These are phyloP conservation scores for Dipteronia sinensis DNA, from an alignment of 345 rosid species.

Conservation along the genomic window DNA sequence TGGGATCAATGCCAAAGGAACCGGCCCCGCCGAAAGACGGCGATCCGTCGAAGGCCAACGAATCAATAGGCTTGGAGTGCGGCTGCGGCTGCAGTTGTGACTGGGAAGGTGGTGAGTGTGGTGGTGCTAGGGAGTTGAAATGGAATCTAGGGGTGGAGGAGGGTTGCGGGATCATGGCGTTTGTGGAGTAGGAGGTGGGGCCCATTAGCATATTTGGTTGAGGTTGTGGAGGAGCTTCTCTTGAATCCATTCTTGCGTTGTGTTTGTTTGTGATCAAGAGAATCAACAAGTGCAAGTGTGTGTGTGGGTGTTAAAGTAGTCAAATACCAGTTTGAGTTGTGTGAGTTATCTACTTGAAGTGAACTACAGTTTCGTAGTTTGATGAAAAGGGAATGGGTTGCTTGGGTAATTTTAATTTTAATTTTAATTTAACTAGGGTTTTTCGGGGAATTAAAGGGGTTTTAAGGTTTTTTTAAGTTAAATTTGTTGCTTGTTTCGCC, in stretches of 20 bases:
- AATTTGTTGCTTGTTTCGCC: background rate
- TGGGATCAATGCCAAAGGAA: constrained; percentile 53
- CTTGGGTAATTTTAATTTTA: background rate
- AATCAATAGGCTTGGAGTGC: constrained; percentile 5
- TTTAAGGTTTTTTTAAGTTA: background rate
- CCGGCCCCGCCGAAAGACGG: constrained; percentile 38
- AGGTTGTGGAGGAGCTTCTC: constrained; percentile 35
- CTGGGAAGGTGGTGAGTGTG: background rate
- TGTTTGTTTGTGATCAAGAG: too few relatives aligned
- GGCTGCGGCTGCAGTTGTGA: background rate
- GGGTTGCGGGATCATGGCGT: constrained; percentile 35
- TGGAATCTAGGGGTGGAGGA: constrained; percentile 10
- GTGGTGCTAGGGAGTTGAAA: constrained; percentile 8
- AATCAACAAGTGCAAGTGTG: too few relatives aligned
- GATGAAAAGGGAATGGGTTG: too few relatives aligned
- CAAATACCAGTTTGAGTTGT: background rate
- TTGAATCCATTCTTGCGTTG: constrained; percentile 44
- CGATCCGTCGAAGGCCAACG: constrained; percentile 58
- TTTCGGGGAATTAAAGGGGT: background rate
- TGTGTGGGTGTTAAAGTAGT: too few relatives aligned
- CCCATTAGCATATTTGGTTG: constrained; percentile 23
- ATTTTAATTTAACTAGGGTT: constrained; percentile 8
- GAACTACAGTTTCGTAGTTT: background rate
- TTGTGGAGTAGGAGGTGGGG: constrained; percentile 23
- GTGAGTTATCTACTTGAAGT: constrained; percentile 22